Base-by-base conservation (phyloP, 2,329 filamentous ascomycete genomes). In the Fusarium compactum region DNA sequence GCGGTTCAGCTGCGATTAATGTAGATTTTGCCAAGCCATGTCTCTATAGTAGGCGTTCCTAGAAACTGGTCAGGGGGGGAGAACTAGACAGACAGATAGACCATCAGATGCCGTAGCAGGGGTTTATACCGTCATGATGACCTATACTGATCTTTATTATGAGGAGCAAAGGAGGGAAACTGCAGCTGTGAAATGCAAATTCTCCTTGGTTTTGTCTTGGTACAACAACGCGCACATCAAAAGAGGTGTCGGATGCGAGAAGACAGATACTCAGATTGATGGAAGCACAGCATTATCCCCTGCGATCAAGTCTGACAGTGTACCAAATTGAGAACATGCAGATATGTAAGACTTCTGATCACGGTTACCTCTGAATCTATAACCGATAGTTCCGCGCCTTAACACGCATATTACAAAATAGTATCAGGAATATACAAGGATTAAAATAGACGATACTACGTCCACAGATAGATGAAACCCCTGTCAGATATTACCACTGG, bases 231-330 rank as follows among this genome's bases (percentile, higher is more conserved):
- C 20, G 43, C 51, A 50, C 52, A 50, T 71, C 69, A 18, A 71
- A 71, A 72, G 44, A 70, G 69, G 69, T 41, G 69, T 46, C 65
- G 34, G 62, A 70, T 64, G 69, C 69, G 69, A 71, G 69, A 67
- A 46, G 43, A 27, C 29, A 38, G 29, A 34, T 34, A 48, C 20
- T 48, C n/a, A 60, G 16, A 38, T 58, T 57, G 47, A 16, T 30
- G 25, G 65, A 47, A 46, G 29, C 46, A 70, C 65, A 45, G 24
- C 55, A 64, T 69, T 22, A 27, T 34, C 60, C 56, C 29, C 20
- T 24, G 5, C 38, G 27, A 60, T 50, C 24, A n/a, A 32, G 15
- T 24, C 25, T 30, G 29, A 25, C 32, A 24, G n/a, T 38, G 10
- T 38, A 38, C 34, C 34, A 38, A 11, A 38, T 38, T 38, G 34